A percentile compares a stretch with the other conserved stretches of the same genome.
Conservation (phyloP, 176 grass and related monocot species). For the Typha latifolia region DNA sequence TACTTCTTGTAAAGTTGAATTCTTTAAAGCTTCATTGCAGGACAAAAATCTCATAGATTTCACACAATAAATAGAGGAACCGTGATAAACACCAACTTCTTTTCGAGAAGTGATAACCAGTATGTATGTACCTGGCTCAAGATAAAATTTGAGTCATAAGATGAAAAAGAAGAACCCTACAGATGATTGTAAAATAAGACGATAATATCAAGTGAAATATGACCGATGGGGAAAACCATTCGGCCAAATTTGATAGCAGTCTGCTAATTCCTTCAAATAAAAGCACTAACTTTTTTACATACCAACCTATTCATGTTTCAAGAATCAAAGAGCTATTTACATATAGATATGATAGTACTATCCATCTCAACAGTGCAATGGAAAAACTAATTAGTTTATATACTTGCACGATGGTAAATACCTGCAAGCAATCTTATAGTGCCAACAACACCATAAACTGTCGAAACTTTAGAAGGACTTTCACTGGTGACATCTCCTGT, state of each 20-base stretch:
- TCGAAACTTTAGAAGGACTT: constrained; percentile 27
- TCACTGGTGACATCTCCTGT: constrained; percentile 26
- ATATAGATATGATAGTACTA: no score
- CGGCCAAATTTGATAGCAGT: no score
- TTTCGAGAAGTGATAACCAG: constrained; percentile 81
- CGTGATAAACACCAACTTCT: constrained; percentile 62
- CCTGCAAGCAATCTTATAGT: constrained; percentile 49
- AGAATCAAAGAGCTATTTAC: no score
- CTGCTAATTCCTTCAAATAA: no score
- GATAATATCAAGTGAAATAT: neutral
- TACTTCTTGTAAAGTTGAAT: constrained; percentile 94
- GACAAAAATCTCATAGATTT: constrained; percentile 77
- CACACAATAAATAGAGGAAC: constrained; percentile 52
- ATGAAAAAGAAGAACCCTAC: constrained; percentile 5
- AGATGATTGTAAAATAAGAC: no score
- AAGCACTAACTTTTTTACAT: no score
- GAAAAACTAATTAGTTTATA: no score
- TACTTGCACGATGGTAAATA: neutral
- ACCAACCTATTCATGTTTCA: no score
- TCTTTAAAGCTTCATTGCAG: constrained; percentile 74
- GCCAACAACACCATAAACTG: constrained; percentile 46
- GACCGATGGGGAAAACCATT: neutral
- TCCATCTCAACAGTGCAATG: no score
- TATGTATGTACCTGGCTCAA: constrained; percentile 66
- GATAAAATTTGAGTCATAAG: constrained; percentile 24